Percentiles rank a stretch among this genome's conserved stretches.
Conservation (phyloP, 1,284 basidiomycete species). For the Melanopsichium pennsylvanicum region DNA sequence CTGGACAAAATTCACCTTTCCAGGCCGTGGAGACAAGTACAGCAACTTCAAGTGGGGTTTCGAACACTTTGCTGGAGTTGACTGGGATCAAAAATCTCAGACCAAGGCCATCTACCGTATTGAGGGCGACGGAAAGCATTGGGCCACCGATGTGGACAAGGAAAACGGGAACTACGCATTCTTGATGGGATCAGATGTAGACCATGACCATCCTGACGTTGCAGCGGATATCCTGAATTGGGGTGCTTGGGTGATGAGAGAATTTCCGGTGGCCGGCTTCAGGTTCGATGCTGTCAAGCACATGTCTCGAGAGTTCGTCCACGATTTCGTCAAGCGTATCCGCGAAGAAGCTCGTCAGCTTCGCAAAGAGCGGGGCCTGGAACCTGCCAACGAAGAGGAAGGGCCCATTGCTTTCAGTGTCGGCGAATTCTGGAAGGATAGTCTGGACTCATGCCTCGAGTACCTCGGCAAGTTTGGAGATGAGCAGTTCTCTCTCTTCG, state of each 20-base stretch:
- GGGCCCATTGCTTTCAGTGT: constrained; percentile 52
- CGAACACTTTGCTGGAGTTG: constrained; percentile 73
- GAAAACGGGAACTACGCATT: constrained; percentile 68
- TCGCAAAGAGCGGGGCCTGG: constrained; percentile 41
- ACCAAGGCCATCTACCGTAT: constrained; percentile 72
- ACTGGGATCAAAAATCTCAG: constrained; percentile 79
- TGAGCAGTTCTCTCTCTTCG: constrained; percentile 71
- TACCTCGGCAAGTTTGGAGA: constrained; percentile 68
- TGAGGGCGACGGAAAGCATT: constrained; percentile 70
- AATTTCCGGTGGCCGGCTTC: constrained; percentile 55
- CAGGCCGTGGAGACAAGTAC: constrained; percentile 76
- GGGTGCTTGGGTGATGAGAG: constrained; percentile 71
- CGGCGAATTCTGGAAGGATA: constrained; percentile 60
- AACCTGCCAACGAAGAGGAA: constrained; percentile 46
- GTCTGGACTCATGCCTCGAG: constrained; percentile 41
- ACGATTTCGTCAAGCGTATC: constrained; percentile 70
- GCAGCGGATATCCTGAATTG: constrained; percentile 68
- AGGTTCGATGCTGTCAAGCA: constrained; percentile 63
- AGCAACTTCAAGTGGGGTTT: constrained; percentile 69
- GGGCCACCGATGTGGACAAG: constrained; percentile 66
- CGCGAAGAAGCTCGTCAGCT: constrained; percentile 64
- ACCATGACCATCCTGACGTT: constrained; percentile 84
- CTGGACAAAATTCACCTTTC: constrained; percentile 76
- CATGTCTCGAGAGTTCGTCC: constrained; percentile 68
- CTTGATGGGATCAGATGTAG: constrained; percentile 71